Base-by-base conservation (phyloP, 371 early-diverging fungal genomes). In the Sanchytrium tribonematis region DNA sequence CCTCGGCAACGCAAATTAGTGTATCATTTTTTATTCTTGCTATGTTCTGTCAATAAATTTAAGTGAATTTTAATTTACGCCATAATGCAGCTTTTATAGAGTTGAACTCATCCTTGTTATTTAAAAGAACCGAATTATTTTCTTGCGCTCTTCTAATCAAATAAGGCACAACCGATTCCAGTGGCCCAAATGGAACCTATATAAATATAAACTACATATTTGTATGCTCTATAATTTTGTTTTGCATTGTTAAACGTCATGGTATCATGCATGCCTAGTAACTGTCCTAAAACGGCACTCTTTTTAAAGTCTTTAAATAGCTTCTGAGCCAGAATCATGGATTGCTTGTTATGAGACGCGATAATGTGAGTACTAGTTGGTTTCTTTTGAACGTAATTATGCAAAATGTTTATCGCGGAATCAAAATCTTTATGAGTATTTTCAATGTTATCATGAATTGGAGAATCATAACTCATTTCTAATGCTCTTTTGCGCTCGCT, bases 81-180 rank as follows among this genome's bases (percentile, higher is more conserved):
- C n/a, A n/a, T n/a, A n/a, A n/a, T n/a, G n/a, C n/a, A n/a, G n/a
- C n/a, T n/a, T n/a, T n/a, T n/a, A n/a, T n/a, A n/a, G n/a, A n/a
- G n/a, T n/a, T n/a, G n/a, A n/a, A n/a, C n/a, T n/a, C n/a, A n/a
- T n/a, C n/a, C n/a, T n/a, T n/a, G n/a, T n/a, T n/a, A n/a, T n/a
- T n/a, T n/a, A n/a, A n/a, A n/a, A 84, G 74, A 17, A 94, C 83
- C 16, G 89, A 81, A 1, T 85, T 82, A 77, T 97, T 97, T 78
- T 97, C 97, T 78, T 93, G 91, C 30, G 93, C 95, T 68, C 97
- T 84, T 67, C 97, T 84, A 68, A 91, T 80, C 72, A 97, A 79
- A 77, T 92, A 97, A 5, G 95, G 95, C 71, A 94, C 86, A 29
- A 91, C 89, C 72, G 91, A 91, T 29, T 84, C 80, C 31, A 88